These are phyloP conservation scores for Heteromeles arbutifolia DNA, from an alignment of 306 rosid genomes.

Conservation along the genomic window DNA sequence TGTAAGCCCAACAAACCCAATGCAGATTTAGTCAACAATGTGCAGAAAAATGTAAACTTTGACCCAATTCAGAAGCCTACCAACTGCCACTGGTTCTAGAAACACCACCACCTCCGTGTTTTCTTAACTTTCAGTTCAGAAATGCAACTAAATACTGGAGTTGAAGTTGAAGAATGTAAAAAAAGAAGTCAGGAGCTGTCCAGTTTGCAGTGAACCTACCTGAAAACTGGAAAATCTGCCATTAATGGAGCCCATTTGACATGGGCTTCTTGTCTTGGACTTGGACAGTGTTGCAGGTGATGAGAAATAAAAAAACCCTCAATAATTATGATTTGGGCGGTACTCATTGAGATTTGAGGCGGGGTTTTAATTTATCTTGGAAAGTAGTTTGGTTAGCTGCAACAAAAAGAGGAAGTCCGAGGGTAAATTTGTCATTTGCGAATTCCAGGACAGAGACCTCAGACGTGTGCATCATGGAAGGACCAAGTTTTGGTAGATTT, in stretches of 20 bases:
- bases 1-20: conserved; percentile 29
- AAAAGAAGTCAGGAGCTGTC: conserved; percentile 24
- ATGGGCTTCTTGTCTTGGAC: conserved; percentile 7
- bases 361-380: neutral
- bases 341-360: neutral
- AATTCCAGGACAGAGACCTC: neutral
- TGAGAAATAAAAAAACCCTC: conserved; percentile 10
- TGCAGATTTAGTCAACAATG: conserved; percentile 2
- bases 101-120: neutral
- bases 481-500: neutral
- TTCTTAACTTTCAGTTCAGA: neutral
- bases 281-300: conserved; percentile 16
- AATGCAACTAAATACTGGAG: neutral
- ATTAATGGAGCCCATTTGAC: conserved; percentile 27
- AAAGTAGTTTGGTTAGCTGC: neutral
- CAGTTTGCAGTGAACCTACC: conserved; percentile 63
- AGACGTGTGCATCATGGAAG: neutral
- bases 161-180: too few relatives aligned
- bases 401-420: neutral
- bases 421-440: conserved; percentile 4
- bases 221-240: conserved; percentile 31
- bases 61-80: conserved; percentile 2
- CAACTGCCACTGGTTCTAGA: neutral
- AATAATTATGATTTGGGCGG: neutral
- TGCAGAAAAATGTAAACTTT: conserved; percentile 5